Conservation (phyloP, 768 basidiomycete species). For the Phlegmacium glaucopus region DNA sequence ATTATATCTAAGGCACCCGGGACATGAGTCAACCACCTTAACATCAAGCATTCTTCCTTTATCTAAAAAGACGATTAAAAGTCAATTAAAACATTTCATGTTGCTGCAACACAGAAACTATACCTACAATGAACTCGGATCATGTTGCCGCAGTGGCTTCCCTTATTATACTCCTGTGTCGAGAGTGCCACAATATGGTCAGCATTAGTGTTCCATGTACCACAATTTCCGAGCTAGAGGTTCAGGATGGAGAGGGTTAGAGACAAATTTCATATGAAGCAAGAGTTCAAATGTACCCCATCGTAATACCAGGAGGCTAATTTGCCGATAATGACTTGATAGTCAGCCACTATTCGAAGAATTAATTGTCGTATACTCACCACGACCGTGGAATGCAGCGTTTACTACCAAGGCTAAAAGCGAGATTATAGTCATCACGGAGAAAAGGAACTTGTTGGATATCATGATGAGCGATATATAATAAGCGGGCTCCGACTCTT, state of each 20-base stretch:
- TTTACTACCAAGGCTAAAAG: neutral
- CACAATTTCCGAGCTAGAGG: conserved; percentile 19
- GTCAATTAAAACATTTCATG: neutral
- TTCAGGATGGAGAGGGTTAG: neutral
- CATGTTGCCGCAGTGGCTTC: conserved; percentile 15
- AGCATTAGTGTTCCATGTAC: conserved; percentile 11
- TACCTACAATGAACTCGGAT: conserved; percentile 19
- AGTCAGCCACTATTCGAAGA: neutral
- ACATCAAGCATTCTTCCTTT: conserved; percentile 20
- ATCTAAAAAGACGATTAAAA: conserved; percentile 13
- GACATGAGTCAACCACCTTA: conserved; percentile 27
- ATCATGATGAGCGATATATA: neutral
- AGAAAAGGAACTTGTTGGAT: neutral
- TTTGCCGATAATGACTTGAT: neutral
- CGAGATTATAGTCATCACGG: neutral
- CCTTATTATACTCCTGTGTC: conserved; percentile 10
- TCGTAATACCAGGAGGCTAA: conserved; percentile 18
- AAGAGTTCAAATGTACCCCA: conserved; percentile 9
- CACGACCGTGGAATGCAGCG: neutral
- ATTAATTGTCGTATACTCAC: neutral
- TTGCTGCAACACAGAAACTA: neutral
- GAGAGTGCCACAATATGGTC: conserved; percentile 22
- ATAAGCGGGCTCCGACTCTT: too few relatives aligned
- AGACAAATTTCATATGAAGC: neutral
- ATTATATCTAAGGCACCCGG: conserved; percentile 21